Evolutionary conservation across 208 protist genomes (phyloP).

Genomic region (Wallacemonas sp.): DNA sequence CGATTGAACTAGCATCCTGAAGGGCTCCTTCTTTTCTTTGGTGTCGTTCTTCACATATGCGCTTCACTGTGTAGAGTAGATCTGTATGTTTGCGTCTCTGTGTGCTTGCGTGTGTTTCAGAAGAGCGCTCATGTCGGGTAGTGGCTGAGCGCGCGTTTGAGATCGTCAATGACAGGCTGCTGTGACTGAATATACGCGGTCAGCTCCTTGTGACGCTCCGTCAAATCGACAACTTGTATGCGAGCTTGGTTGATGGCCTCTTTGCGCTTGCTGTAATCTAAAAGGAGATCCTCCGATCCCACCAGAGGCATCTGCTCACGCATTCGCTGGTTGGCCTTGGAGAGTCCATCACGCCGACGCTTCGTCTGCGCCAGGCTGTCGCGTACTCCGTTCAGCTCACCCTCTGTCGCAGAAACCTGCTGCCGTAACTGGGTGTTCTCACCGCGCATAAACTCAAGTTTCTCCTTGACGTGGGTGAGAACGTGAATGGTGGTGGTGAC

Average conservation of each 20-base stretch:
- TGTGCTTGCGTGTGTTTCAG: background rate
- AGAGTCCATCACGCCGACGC: constrained; percentile 86
- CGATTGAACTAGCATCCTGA: too few species aligned
- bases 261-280: constrained; percentile 95
- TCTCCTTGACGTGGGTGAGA: constrained; percentile 98
- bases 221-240: constrained; percentile 75
- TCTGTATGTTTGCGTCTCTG: too few species aligned
- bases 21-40: too few species aligned
- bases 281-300: constrained; percentile 91
- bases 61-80: too few species aligned
- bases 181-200: constrained; percentile 49
- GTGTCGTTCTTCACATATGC: too few species aligned
- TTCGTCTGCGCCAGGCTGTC: constrained; percentile 93
- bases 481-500: constrained; percentile 97
- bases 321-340: constrained; percentile 86
- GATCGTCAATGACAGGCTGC: constrained; percentile 50
- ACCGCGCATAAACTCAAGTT: constrained; percentile 95
- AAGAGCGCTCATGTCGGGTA: constrained; percentile 33
- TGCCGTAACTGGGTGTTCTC: constrained; percentile 90
- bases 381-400: constrained; percentile 77
- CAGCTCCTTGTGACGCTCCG: constrained; percentile 74
- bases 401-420: constrained; percentile 90
- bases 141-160: constrained; percentile 66
- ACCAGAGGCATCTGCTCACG: constrained; percentile 93
- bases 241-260: constrained; percentile 67